phyloP scores from a whole-genome alignment of 2,329 filamentous ascomycete species.

The Gremmenia infestans region DNA sequence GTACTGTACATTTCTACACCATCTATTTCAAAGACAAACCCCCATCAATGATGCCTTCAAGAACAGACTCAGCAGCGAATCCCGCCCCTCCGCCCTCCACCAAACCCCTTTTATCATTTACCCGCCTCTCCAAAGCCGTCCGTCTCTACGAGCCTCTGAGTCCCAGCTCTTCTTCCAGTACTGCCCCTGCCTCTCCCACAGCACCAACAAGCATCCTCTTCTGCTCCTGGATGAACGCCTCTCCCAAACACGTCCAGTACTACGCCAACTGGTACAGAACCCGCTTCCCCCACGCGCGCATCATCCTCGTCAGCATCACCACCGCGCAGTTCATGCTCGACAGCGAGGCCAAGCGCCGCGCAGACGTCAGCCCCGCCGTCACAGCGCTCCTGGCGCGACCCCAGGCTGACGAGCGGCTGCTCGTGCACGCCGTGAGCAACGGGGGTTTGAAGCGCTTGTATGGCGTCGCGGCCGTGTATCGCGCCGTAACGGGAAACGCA shows the following conservation, averaged over 20 bases:
- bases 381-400: conserved; percentile 13
- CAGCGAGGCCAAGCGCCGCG: conserved; percentile 16
- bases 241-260: conserved; percentile 50
- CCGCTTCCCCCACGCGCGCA: conserved; percentile 46
- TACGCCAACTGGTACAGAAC: conserved; percentile 48
- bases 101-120: conserved; percentile 24
- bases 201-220: conserved; percentile 41
- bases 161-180: neutral
- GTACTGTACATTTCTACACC: no score
- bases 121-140: conserved; percentile 18
- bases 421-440: conserved; percentile 54
- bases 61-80: neutral
- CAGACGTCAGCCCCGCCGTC: conserved; percentile 31
- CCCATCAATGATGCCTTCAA: neutral
- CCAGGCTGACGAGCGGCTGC: conserved; percentile 32
- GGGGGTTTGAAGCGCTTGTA: conserved; percentile 42
- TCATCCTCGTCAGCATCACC: conserved; percentile 46
- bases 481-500: conserved; percentile 9
- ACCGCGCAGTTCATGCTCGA: conserved; percentile 42
- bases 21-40: no score
- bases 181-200: neutral
- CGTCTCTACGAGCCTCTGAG: conserved; percentile 16
- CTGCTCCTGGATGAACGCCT: conserved; percentile 54
- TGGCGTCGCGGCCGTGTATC: conserved; percentile 14
- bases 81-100: neutral